Base-by-base conservation (phyloP, 1,284 basidiomycete genomes). In the Microbotryum silenes-acaulis region DNA sequence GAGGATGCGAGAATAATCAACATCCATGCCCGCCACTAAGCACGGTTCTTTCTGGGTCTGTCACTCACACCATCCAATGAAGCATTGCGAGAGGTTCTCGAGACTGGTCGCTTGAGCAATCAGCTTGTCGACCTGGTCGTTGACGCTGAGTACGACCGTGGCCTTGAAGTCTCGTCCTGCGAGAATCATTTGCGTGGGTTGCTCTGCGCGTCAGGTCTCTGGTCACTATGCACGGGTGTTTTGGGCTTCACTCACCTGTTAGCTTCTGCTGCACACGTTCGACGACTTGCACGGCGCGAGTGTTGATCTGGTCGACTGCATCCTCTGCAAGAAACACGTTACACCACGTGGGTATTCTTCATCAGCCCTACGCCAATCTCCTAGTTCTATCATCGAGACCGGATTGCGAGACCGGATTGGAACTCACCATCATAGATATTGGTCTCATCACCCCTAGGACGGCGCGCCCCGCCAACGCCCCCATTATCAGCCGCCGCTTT, bases 11-110 rank as follows among this genome's bases (percentile, higher is more conserved):
- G 18, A 12, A 21, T 2, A 2, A 8, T 4, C 21, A 16, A 46
- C 3, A 21, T 56, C 23, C 31, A 46, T 18, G n/a, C 20, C 31
- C 10, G 1, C 4, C 6, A 21, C 42, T 23, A 18, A 31, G 29
- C 10, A 33, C 31, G 31, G 31, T 31, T 31, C 6, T 42, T 25
- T 25, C 25, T 25, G 25, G 37, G 16, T 14, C 20, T n/a, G 2
- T 4, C 4, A 37, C 25, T 31, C 56, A 44, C 52, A 67, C 93
- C 92, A 96, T 75, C 92, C 92, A 65, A 91, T 90, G 78, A 96
- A 97, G 71, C 89, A 91, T 73, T 93, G 91, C 75, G 91, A 94
- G 3, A 97, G 82, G 74, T 96, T 94, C 76, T 96, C 91, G 52
- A 94, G 78, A 14, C 87, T 86, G 7, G 88, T 94, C 8, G 92